Evolutionary conservation across 1,284 basidiomycete species (phyloP).

Genomic region (Microbotryomycetes sp.): DNA sequence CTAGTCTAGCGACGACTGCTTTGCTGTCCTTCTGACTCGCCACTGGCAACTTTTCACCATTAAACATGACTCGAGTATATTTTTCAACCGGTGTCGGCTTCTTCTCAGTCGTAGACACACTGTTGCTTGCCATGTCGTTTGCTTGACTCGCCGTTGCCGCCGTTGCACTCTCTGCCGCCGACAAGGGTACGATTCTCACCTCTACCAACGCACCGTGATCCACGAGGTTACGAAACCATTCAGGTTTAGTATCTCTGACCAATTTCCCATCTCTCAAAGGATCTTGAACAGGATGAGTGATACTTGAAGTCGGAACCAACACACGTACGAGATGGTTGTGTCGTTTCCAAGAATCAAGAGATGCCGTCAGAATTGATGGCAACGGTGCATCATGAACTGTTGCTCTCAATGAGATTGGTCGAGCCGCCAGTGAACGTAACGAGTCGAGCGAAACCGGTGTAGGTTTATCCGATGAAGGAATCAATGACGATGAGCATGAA

Average conservation of each 20-base stretch:
- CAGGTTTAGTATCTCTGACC: slow-evolving; percentile 48
- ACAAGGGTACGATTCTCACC: slow-evolving; percentile 52
- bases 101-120: not conserved
- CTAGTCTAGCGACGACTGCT: slow-evolving; percentile 55
- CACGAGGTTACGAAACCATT: slow-evolving; percentile 22
- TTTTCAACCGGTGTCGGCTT: slow-evolving; percentile 48
- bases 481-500: slow-evolving; percentile 9
- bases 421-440: not conserved
- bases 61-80: slow-evolving; percentile 43
- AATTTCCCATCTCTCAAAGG: slow-evolving; percentile 12
- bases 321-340: slow-evolving; percentile 32
- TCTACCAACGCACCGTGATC: slow-evolving; percentile 55
- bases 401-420: slow-evolving; percentile 22
- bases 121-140: slow-evolving; percentile 23
- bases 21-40: slow-evolving; percentile 45
- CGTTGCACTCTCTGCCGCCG: not conserved
- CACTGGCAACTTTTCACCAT: slow-evolving; percentile 65
- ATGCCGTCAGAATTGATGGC: slow-evolving; percentile 32
- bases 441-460: slow-evolving; percentile 24
- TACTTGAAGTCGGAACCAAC: slow-evolving; percentile 22
- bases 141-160: not conserved
- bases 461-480: not conserved
- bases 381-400: slow-evolving; percentile 32
- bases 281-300: slow-evolving; percentile 30
- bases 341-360: slow-evolving; percentile 33